phyloP scores from a whole-genome alignment of 148 eudicot species.

The Chenopodium formosanum region DNA sequence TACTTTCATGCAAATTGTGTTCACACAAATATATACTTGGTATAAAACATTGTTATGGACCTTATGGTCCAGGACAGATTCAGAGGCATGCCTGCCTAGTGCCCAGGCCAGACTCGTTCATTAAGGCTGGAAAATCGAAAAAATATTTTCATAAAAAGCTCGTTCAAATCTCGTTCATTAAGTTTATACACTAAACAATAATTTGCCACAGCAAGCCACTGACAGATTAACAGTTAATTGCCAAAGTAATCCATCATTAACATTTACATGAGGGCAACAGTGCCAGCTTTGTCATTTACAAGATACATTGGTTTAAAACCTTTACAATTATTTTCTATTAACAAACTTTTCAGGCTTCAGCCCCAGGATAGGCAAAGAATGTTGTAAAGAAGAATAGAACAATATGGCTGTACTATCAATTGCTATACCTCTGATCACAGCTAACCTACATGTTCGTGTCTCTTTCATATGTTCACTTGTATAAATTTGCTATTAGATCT shows the following conservation, averaged over 20 bases:
- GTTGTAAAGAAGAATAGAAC: not conserved
- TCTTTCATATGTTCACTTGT: slow-evolving; percentile 38
- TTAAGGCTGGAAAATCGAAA: not conserved
- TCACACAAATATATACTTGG: too few relatives aligned
- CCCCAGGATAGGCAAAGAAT: not conserved
- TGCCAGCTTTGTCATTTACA: slow-evolving; percentile 4
- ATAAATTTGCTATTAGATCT: slow-evolving; percentile 63
- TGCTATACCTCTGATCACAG: slow-evolving; percentile 3
- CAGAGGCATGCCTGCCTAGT: too few relatives aligned
- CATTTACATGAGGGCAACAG: not conserved
- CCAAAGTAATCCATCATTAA: not conserved
- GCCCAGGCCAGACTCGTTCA: too few relatives aligned
- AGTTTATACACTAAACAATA: not conserved
- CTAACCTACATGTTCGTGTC: not conserved
- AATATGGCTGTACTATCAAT: slow-evolving; percentile 1
- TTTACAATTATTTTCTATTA: not conserved
- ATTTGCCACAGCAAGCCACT: too few relatives aligned
- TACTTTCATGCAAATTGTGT: too few relatives aligned
- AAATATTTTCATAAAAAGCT: too few relatives aligned
- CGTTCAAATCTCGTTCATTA: not conserved
- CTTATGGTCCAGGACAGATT: too few relatives aligned
- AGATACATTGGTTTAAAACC: not conserved
- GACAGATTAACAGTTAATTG: not conserved
- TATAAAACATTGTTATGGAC: too few relatives aligned
- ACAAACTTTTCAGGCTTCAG: not conserved